Percentiles rank a stretch among this genome's conserved stretches.
These are phyloP conservation scores for Staphylotrichum longicolle DNA, from an alignment of 495 filamentous ascomycete species.

Conservation along the genomic window DNA sequence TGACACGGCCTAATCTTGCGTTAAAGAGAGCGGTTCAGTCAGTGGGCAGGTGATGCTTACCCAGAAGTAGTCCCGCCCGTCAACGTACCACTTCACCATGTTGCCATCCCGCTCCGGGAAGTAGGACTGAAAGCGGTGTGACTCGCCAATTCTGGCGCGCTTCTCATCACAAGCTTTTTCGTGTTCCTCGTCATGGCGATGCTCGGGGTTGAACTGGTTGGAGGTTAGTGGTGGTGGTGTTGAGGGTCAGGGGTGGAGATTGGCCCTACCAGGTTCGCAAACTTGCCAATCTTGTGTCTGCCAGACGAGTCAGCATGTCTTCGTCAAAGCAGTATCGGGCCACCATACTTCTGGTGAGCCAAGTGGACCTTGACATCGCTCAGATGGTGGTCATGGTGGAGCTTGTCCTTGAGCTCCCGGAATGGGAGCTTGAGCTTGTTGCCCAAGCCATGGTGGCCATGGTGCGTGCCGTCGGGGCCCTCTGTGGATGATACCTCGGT, in stretches of 20 bases:
- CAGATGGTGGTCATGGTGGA: constrained; percentile 43
- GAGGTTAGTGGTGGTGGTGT: background rate
- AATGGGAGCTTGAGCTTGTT: constrained; percentile 41
- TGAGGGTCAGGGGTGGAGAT: constrained; percentile 10
- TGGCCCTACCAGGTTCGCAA: constrained; percentile 48
- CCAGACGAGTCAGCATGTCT: background rate
- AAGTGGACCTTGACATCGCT: constrained; percentile 49
- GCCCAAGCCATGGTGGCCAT: constrained; percentile 14
- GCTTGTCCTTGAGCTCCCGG: constrained; percentile 47
- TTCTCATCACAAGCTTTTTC: constrained; percentile 82
- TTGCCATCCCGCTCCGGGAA: constrained; percentile 83
- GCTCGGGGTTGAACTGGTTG: constrained; percentile 70
- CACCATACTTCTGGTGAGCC: constrained; percentile 48
- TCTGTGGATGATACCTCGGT: constrained; percentile 4
- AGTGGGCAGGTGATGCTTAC: constrained; percentile 34
- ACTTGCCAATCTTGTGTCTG: constrained; percentile 55
- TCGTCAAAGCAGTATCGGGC: background rate
- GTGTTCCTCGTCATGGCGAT: constrained; percentile 93
- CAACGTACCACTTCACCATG: constrained; percentile 94
- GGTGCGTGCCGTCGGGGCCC: constrained; percentile 17
- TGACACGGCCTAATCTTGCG: constrained; percentile 61
- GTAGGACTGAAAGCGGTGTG: constrained; percentile 82
- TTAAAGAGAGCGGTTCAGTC: background rate
- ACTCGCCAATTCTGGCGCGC: constrained; percentile 65
- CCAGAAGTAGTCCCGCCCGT: constrained; percentile 91